Conservation (phyloP, 371 early-diverging fungal genomes). For the Mortierella sp. region DNA sequence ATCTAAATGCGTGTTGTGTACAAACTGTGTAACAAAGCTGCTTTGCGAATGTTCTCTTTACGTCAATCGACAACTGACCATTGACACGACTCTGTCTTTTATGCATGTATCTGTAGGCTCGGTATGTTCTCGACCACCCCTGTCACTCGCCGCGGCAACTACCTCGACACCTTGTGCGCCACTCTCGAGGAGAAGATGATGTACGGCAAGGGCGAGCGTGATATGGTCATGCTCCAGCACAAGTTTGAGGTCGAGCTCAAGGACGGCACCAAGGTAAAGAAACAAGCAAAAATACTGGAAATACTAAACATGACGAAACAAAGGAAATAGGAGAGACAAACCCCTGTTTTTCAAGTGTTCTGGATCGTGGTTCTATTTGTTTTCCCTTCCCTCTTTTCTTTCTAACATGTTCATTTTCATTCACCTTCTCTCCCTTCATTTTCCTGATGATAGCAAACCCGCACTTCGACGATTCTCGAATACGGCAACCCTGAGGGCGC, state of each 20-base stretch:
- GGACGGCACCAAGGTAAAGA: conserved; percentile 70
- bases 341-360: background rate
- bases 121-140: conserved; percentile 80
- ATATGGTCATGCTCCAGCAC: conserved; percentile 98
- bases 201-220: conserved; percentile 93
- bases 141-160: conserved; percentile 81
- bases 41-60: conserved; percentile 4
- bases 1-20: background rate
- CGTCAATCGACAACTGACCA: background rate
- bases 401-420: background rate
- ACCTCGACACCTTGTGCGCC: conserved; percentile 95
- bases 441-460: conserved; percentile 70
- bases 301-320: background rate
- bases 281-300: background rate
- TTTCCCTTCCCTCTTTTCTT: background rate
- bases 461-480: conserved; percentile 92
- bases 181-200: conserved; percentile 95
- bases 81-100: background rate
- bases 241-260: conserved; percentile 91
- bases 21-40: background rate
- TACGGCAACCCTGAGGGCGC: conserved; percentile 91
- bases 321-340: background rate
- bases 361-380: background rate
- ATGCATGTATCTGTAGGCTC: conserved; percentile 73
- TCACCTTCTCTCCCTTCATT: background rate